Evolutionary conservation across 2,329 filamentous ascomycete species (phyloP), one percentile per base, ranked within the genome.

Genomic region (Exophiala viscosa): DNA sequence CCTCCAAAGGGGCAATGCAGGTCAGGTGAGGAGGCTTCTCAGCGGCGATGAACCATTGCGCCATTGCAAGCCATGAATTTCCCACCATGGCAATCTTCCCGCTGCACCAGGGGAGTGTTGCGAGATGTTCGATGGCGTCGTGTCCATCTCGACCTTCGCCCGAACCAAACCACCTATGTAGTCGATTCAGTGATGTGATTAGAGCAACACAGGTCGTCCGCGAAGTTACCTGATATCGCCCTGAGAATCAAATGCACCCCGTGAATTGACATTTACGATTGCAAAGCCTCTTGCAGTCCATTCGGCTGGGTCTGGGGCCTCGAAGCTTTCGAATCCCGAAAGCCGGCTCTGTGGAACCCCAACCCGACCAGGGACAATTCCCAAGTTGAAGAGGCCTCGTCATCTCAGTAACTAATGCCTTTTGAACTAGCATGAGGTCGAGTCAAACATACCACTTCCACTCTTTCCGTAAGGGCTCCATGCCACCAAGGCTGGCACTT

Each of bases 1-100:
- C 75, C 60, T 79, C 76, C 75, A 74, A 76, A 35, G 66, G 77
- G 1, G 73, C 74, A 35, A 78, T 74, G 0, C 68, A 68, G n/a
- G 67, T 66, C 3, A 76, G 65, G 11, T 66, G 67, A 1, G 73
- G 74, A 7, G 75, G 74, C 10, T 67, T 63, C 39, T 69, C 61
- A 1, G 71, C 64, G 0, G 72, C 74, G 7, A 75, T 67, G 46
- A 70, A 70, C 69, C 70, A 73, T 52, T 76, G 73, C 5, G 67
- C 63, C 32, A 66, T 73, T 0, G 72, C 73, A 5, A 76, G 65
- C 3, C 66, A 65, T 0, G 70, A 73, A 50, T 76, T 76, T 0
- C 75, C 75, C 0, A 70, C 69, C 61, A 75, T 67, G 8, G 69
- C 72, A 9, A 76, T 63, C 3, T 58, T 63, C 6, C 73, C 73